A percentile compares a stretch with the other conserved stretches of the same genome.
Conservation (phyloP, 2,329 filamentous ascomycete species). For the Penicillium aurantiogriseum region DNA sequence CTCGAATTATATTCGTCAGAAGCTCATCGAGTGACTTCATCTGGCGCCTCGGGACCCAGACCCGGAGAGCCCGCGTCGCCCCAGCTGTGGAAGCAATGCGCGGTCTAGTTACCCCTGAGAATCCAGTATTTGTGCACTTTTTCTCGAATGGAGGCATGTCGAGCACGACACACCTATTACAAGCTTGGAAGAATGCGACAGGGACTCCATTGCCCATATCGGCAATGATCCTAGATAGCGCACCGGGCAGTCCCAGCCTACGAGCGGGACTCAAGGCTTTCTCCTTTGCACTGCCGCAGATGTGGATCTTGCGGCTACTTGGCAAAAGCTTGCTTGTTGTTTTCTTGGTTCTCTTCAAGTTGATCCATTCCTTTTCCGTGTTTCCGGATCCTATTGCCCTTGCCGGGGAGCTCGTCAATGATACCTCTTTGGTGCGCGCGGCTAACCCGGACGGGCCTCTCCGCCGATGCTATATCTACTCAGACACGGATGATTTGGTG, state of each 20-base stretch:
- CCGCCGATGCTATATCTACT: constrained; percentile 42
- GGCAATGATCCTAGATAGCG: constrained; percentile 48
- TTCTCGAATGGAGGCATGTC: constrained; percentile 53
- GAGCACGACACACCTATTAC: constrained; percentile 40
- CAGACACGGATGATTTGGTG: constrained; percentile 40
- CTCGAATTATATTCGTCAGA: constrained; percentile 45
- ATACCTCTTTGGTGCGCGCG: constrained; percentile 23
- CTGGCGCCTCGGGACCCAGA: constrained; percentile 20
- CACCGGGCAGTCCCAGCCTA: constrained; percentile 41
- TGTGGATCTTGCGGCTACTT: constrained; percentile 31
- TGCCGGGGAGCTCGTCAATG: constrained; percentile 34
- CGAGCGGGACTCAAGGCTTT: constrained; percentile 32
- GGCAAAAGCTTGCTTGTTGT: constrained; percentile 27
- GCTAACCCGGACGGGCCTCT: constrained; percentile 8
- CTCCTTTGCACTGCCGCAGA: constrained; percentile 36
- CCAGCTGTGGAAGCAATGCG: constrained; percentile 39
- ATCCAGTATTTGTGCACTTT: constrained; percentile 44
- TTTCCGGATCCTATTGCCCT: constrained; percentile 27
- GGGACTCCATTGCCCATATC: constrained; percentile 39
- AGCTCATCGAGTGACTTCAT: constrained; percentile 38
- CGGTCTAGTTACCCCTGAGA: constrained; percentile 20
- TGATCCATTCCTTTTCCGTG: constrained; percentile 19
- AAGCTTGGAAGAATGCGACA: constrained; percentile 36
- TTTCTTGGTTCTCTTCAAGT: constrained; percentile 21
- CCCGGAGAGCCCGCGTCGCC: constrained; percentile 29